These are phyloP conservation scores for Leptomonas pyrrhocoris DNA, from an alignment of 208 protist species.

Conservation along the genomic window DNA sequence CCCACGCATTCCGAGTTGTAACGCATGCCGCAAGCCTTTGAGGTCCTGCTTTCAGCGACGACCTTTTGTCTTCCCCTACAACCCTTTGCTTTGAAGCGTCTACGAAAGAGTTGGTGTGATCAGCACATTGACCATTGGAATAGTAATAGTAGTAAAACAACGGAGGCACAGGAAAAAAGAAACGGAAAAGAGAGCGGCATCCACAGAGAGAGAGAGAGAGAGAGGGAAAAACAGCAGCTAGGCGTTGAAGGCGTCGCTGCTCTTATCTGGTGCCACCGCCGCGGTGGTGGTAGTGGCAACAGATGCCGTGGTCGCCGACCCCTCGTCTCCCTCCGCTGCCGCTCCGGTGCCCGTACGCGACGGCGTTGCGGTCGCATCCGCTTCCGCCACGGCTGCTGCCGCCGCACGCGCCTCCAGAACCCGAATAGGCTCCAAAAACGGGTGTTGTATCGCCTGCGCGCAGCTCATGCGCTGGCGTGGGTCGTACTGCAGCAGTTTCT, in stretches of 20 bases:
- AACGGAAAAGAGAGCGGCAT: no score
- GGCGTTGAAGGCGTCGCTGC: background rate
- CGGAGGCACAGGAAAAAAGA: no score
- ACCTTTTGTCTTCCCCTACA: no score
- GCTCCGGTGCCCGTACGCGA: background rate
- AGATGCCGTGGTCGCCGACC: background rate
- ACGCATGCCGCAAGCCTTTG: no score
- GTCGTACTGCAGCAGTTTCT: conserved; percentile 74
- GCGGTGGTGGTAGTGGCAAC: conserved; percentile 1
- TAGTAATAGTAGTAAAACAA: no score
- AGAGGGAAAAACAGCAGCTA: background rate
- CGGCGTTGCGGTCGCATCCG: background rate
- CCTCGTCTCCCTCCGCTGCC: background rate
- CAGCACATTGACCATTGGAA: no score
- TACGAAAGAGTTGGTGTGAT: no score
- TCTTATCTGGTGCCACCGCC: background rate
- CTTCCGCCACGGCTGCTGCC: background rate
- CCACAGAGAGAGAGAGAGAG: no score
- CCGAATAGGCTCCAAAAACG: conserved; percentile 68
- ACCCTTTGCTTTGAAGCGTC: no score
- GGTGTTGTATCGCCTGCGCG: conserved; percentile 70
- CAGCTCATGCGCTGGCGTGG: conserved; percentile 75
- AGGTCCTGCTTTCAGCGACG: no score
- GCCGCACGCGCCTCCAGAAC: conserved; percentile 26
- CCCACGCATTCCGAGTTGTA: no score